Conservation (phyloP, 2,329 filamentous ascomycete genomes). For the Xylaria sp. region DNA sequence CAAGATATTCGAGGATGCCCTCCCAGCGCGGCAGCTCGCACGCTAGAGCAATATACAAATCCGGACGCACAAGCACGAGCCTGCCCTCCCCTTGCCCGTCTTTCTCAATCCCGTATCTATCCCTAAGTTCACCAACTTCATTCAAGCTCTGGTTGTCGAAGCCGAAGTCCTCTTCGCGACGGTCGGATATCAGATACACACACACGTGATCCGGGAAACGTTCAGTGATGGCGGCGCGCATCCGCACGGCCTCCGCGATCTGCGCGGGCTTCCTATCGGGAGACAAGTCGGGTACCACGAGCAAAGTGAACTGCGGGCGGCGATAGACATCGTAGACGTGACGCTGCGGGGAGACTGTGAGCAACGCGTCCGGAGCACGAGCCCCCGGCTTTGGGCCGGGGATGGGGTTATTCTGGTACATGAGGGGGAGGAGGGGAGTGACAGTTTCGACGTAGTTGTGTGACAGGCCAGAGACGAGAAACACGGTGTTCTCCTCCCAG, state of each 20-base stretch:
- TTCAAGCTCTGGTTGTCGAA: constrained; percentile 8
- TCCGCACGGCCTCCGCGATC: not conserved
- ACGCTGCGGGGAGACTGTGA: constrained; percentile 3
- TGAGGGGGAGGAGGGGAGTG: not conserved
- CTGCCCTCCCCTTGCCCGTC: constrained; percentile 1
- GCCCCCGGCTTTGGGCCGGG: not conserved
- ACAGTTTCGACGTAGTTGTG: constrained; percentile 10
- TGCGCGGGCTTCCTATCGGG: constrained; percentile 7
- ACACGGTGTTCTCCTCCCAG: constrained; percentile 6
- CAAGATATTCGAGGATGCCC: constrained; percentile 9
- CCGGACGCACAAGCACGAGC: constrained; percentile 12
- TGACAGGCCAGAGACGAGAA: constrained; percentile 4
- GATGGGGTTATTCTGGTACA: constrained; percentile 1
- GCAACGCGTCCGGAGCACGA: constrained; percentile 6
- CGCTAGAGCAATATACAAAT: constrained; percentile 11
- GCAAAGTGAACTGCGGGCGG: constrained; percentile 4
- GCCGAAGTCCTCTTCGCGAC: constrained; percentile 10
- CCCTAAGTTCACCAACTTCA: constrained; percentile 6
- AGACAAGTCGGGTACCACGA: constrained; percentile 1
- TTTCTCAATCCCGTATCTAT: constrained; percentile 11
- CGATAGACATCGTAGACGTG: constrained; percentile 11
- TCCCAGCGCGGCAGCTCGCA: constrained; percentile 5
- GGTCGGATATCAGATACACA: constrained; percentile 14
- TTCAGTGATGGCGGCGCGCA: not conserved
- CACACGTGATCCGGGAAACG: not conserved